Evolutionary conservation across 495 filamentous ascomycete species (phyloP).

Genomic region (Entonaema liquescens): DNA sequence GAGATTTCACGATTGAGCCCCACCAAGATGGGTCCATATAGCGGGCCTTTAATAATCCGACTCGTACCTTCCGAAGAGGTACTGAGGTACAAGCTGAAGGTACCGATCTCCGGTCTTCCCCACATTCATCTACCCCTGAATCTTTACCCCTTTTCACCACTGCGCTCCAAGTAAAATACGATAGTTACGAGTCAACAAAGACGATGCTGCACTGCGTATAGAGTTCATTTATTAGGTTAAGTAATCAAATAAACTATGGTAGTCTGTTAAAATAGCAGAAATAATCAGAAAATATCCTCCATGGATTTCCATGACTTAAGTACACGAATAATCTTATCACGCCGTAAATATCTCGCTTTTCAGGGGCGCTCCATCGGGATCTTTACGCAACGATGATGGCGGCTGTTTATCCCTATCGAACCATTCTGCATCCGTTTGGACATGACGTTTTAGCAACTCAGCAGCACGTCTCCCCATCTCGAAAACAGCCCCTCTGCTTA

Average conservation of each 20-base stretch:
- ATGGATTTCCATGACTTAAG: neutral
- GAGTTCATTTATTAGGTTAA: neutral
- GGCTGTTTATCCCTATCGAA: slow-evolving; percentile 13
- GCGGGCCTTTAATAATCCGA: slow-evolving; percentile 12
- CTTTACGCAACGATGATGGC: slow-evolving; percentile 19
- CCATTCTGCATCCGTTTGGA: slow-evolving; percentile 33
- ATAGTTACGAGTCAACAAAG: neutral
- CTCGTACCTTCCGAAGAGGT: too few species aligned
- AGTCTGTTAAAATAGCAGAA: neutral
- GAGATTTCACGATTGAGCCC: neutral
- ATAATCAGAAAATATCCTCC: neutral
- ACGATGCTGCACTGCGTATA: neutral
- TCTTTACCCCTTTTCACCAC: neutral
- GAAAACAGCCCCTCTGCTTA: slow-evolving; percentile 41
- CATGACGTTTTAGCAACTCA: slow-evolving; percentile 34
- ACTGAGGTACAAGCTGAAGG: too few species aligned
- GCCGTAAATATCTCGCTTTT: neutral
- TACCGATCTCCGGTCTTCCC: neutral
- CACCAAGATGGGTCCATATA: neutral
- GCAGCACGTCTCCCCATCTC: slow-evolving; percentile 48
- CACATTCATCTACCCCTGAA: neutral
- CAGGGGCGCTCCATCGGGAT: slow-evolving; percentile 6
- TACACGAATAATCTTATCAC: neutral
- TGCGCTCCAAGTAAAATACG: neutral
- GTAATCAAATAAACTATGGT: neutral